Percentiles rank a stretch among this genome's conserved stretches.
These are phyloP conservation scores for Daphne laureola DNA, from an alignment of 441 rosid species.

Conservation along the genomic window DNA sequence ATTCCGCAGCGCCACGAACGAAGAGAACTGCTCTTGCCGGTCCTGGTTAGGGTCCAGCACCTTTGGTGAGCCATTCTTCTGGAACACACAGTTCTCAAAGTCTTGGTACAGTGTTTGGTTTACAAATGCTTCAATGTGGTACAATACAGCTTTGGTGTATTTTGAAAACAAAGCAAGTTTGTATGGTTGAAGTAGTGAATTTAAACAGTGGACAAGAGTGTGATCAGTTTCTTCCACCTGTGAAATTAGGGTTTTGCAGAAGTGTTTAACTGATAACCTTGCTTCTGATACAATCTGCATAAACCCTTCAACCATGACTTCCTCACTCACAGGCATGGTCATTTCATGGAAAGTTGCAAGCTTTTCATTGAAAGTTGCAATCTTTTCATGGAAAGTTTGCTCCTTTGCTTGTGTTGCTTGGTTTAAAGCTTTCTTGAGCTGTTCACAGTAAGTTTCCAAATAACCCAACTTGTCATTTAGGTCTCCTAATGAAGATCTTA, in stretches of 20 bases:
- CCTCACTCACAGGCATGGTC: constrained; percentile 76
- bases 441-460: constrained; percentile 74
- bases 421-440: constrained; percentile 66
- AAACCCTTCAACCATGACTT: constrained; percentile 84
- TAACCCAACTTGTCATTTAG: constrained; percentile 71
- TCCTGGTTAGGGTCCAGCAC: constrained; percentile 67
- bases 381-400: constrained; percentile 21
- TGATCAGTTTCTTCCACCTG: constrained; percentile 72
- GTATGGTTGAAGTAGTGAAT: constrained; percentile 53
- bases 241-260: constrained; percentile 61
- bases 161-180: constrained; percentile 56
- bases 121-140: constrained; percentile 72
- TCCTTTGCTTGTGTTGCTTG: constrained; percentile 45
- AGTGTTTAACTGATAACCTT: constrained; percentile 83
- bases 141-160: constrained; percentile 55
- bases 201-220: constrained; percentile 47
- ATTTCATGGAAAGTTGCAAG: constrained; percentile 28
- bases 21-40: constrained; percentile 61
- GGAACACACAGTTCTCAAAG: constrained; percentile 75
- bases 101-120: constrained; percentile 83
- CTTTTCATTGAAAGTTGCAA: constrained; percentile 23
- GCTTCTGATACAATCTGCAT: constrained; percentile 91
- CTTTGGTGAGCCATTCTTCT: constrained; percentile 70
- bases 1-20: constrained; percentile 71
- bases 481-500: constrained; percentile 71